phyloP scores from a whole-genome alignment of 371 early-diverging fungal species.

The Phascolomyces articulosus region DNA sequence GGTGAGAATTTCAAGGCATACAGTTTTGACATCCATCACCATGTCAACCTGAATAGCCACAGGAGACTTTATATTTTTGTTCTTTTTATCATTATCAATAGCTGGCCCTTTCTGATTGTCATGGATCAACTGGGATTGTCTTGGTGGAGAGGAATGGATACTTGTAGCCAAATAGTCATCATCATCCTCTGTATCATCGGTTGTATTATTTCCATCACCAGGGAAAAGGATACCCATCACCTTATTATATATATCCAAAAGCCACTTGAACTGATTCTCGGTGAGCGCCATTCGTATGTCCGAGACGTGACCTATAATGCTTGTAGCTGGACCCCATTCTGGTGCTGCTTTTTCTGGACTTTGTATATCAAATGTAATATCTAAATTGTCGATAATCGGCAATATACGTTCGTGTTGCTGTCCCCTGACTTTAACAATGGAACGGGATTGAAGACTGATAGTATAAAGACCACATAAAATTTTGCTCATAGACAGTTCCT shows the following conservation, averaged over 20 bases:
- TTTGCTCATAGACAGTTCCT: conserved; percentile 47
- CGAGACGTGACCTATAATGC: conserved; percentile 72
- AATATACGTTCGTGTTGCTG: conserved; percentile 41
- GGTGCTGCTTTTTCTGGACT: conserved; percentile 27
- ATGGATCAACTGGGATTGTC: neutral
- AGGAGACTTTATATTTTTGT: neutral
- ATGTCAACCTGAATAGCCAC: conserved; percentile 23
- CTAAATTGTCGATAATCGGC: conserved; percentile 85
- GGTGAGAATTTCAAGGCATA: conserved; percentile 54
- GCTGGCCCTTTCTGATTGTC: conserved; percentile 1
- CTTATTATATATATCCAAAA: conserved; percentile 65
- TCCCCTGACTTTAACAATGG: conserved; percentile 24
- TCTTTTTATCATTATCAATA: neutral
- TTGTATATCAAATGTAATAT: conserved; percentile 69
- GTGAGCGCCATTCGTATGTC: conserved; percentile 81
- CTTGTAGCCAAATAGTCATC: neutral
- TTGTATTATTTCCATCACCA: conserved; percentile 23
- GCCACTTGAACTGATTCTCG: conserved; percentile 78
- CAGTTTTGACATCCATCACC: conserved; percentile 23
- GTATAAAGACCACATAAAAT: conserved; percentile 72
- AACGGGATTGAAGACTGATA: conserved; percentile 68
- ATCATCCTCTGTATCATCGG: conserved; percentile 3
- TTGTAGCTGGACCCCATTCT: conserved; percentile 43
- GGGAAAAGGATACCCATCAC: conserved; percentile 59
- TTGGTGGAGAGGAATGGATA: conserved; percentile 1